Evolutionary conservation across 1,284 basidiomycete species (phyloP), one percentile per base, ranked within the genome.

Genomic region (Microbotryomycetes sp.): DNA sequence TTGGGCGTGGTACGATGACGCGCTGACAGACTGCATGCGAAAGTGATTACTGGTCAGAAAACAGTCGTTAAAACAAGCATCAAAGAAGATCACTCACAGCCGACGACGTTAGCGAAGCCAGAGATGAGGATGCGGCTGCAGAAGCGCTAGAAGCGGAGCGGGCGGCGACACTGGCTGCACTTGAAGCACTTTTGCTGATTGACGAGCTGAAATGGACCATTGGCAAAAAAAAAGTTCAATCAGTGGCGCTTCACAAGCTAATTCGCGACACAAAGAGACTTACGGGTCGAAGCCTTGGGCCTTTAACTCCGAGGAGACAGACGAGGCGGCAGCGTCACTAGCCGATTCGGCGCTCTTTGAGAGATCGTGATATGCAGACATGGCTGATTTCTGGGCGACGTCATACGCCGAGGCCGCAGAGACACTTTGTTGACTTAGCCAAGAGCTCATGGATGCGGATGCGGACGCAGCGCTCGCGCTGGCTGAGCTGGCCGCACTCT

Each of bases 271-370:
- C 7, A 9, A 3, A 54, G 59, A 5, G 55, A 59, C 36, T 42
- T 19, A 58, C 25, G 65, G 48, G 30, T 64, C 61, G 48, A 61
- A 60, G 4, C 65, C 65, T 3, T 29, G 30, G 12, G 31, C 22
- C 49, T 59, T 59, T 59, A 66, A 59, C 49, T 63, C 55, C 15
- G 50, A 50, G 22, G 55, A 58, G 49, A 64, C 61, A 4, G 62
- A 62, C 25, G 60, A 61, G 26, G 30, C 48, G 31, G 64, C 69
- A 45, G 61, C 54, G 14, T 54, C 54, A 6, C 60, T 58, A 5
- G 69, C 69, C 4, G 58, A 61, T 6, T 26, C 7, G 7, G 61
- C 61, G 19, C 60, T 62, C 56, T 55, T 59, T 25, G 51, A 46
- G n/a, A 59, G 57, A 49, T 52, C 45, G 2, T 36, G 25, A 14